Evolutionary conservation across 1,139 yeast genomes (phyloP), one percentile per base, ranked within the genome.

Genomic region (Waltiozyma sp.): DNA sequence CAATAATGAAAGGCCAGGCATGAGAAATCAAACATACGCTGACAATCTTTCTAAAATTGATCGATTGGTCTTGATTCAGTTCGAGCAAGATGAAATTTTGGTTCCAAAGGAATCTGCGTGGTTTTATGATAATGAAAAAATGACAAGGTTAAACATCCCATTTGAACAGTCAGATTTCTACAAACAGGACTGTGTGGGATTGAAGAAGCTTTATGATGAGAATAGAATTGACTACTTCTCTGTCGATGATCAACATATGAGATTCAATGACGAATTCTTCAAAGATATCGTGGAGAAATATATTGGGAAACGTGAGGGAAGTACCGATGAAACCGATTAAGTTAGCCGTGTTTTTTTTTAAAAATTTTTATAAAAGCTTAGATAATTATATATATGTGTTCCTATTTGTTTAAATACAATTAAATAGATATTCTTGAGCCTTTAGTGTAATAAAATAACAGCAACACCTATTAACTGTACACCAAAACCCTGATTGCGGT

Each of bases 41-140:
- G 53, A 62, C 2, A 73, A 72, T 40, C 54, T 84, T 42, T 49
- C 60, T 15, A 48, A 48, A 2, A 57, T 84, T 19, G 68, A 75
- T 23, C 69, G 66, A 40, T 62, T 85, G 38, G 84, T 81, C 0
- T 62, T 85, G 69, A 63, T 82, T 2, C 62, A 68, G 60, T 85
- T 85, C 51, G 60, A 63, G 1, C 63, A 74, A 42, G 95, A 85
- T 58, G 72, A 72, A 16, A 80, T 84, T 1, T 65, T 85, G 14
- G 78, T 79, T 1, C 95, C 95, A 1, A 80, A 77, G 55, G 83
- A 80, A 45, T 75, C 82, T 46, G 78, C 89, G 0, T 74, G 75
- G 73, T 80, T 83, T 54, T 70, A 63, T 40, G 91, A 82, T 51
- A 54, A 65, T 21, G 77, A 80, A 52, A 56, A 63, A 1, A 50